Evolutionary conservation across 2,329 filamentous ascomycete genomes (phyloP), one percentile per base, ranked within the genome.

Genomic region (Neonectria sp.): DNA sequence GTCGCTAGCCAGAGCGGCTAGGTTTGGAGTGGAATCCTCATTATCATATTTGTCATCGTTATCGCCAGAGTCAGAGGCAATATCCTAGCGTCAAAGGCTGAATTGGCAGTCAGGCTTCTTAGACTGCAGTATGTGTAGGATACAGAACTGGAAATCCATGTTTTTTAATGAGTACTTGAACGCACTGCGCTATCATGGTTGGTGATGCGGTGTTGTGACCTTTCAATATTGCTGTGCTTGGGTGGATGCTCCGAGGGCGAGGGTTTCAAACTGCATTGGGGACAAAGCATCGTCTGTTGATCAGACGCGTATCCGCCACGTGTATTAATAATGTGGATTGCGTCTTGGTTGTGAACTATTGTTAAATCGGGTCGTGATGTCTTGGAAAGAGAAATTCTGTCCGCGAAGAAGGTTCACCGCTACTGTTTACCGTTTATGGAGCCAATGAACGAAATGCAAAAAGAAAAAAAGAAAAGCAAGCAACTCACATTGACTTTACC

Each of bases 111-210:
- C 31, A 25, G 31, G n/a, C 51, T 33, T 60, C n/a, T 55, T 63
- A 62, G 59, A 40, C 58, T 63, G 40, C 60, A 60, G 60, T 29
- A 48, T 61, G 24, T 46, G 64, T 63, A 59, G 60, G 35, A 52
- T 49, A 51, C 53, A 43, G 53, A 59, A 49, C 40, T 24, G 40
- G 25, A 58, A 31, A 37, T 31, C 37, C 33, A 58, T 31, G 17
- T 29, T 27, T 13, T 37, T 31, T n/a, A 35, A 53, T 15, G n/a
- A 12, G 33, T 33, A n/a, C 15, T 24, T 35, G 11, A 21, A n/a
- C n/a, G 9, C 21, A 35, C 40, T 45, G n/a, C 6, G n/a, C 31
- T 35, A n/a, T 53, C 31, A 24, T 15, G 12, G 12, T n/a, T 33
- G 6, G 37, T 40, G 37, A 37, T 37, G 35, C 7, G 15, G 15